Conservation (phyloP, 495 filamentous ascomycete species). For the Polyplosphaeria fusca region DNA sequence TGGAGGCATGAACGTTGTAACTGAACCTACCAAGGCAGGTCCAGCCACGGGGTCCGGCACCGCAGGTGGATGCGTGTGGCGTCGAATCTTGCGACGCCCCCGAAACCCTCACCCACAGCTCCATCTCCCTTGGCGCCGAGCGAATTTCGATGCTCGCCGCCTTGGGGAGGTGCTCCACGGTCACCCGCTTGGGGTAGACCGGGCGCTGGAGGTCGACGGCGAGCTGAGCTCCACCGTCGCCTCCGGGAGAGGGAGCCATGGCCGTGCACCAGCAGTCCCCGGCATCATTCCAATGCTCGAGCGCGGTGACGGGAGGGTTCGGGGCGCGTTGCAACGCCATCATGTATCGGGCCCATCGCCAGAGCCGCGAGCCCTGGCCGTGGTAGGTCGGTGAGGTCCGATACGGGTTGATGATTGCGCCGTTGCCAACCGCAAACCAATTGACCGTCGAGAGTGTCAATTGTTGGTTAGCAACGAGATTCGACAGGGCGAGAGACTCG, state of each 20-base stretch:
- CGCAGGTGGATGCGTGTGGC: neutral
- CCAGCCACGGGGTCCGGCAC: conserved; percentile 34
- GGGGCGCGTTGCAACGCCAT: neutral
- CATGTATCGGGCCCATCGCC: neutral
- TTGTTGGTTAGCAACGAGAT: conserved; percentile 29
- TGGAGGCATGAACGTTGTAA: conserved; percentile 48
- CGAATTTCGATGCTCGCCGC: conserved; percentile 50
- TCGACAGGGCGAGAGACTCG: conserved; percentile 29
- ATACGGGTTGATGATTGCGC: conserved; percentile 33
- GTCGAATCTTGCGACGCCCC: neutral
- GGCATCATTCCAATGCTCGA: conserved; percentile 57
- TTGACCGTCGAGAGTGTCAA: conserved; percentile 34
- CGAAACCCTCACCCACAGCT: conserved; percentile 51
- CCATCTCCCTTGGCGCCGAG: conserved; percentile 57
- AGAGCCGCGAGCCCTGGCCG: neutral
- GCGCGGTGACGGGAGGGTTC: conserved; percentile 43
- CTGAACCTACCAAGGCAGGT: conserved; percentile 53
- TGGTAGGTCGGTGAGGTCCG: conserved; percentile 37
- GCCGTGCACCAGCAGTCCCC: conserved; percentile 67
- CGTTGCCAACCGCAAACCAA: conserved; percentile 38
- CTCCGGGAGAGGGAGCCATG: conserved; percentile 22
- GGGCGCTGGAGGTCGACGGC: conserved; percentile 46
- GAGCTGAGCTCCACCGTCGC: conserved; percentile 44
- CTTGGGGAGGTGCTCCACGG: conserved; percentile 61
- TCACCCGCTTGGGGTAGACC: conserved; percentile 55